phyloP scores from a whole-genome alignment of 1,284 basidiomycete genomes.

The Ceratobasidium papillatum region DNA sequence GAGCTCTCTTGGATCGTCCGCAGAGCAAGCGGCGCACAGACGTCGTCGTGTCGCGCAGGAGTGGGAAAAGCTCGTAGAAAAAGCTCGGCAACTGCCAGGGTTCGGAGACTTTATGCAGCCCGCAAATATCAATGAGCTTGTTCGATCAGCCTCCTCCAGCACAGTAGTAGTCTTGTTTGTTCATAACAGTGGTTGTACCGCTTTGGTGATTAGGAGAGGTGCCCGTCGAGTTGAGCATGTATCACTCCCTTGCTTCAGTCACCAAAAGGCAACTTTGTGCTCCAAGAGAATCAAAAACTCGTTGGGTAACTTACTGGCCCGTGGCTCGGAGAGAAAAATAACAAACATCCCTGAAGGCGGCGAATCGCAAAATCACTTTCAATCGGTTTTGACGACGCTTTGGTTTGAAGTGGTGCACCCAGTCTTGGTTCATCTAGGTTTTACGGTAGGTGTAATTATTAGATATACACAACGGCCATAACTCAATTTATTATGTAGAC shows the following conservation, averaged over 20 bases:
- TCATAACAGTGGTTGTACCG: not conserved
- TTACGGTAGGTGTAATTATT: not conserved
- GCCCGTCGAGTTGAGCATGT: not conserved
- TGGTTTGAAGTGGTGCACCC: not conserved
- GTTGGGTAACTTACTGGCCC: not conserved
- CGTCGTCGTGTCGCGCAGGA: constrained; percentile 4
- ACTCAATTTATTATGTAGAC: not conserved
- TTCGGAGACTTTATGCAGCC: constrained; percentile 2
- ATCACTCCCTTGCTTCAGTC: not conserved
- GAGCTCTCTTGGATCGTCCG: not conserved
- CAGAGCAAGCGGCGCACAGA: not conserved
- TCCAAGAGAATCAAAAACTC: too few species aligned
- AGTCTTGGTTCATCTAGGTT: not conserved
- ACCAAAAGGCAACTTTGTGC: too few species aligned
- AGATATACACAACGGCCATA: too few species aligned
- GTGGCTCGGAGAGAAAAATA: not conserved
- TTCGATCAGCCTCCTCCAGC: not conserved
- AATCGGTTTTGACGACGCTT: not conserved
- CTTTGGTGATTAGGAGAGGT: not conserved
- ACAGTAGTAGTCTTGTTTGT: not conserved
- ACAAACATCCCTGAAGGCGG: not conserved
- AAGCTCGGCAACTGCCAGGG: not conserved
- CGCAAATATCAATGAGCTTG: not conserved
- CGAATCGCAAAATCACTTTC: not conserved
- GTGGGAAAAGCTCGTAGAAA: not conserved